Conservation (phyloP, 179 eudicot genomes). For the Sideroxylon spinosum region DNA sequence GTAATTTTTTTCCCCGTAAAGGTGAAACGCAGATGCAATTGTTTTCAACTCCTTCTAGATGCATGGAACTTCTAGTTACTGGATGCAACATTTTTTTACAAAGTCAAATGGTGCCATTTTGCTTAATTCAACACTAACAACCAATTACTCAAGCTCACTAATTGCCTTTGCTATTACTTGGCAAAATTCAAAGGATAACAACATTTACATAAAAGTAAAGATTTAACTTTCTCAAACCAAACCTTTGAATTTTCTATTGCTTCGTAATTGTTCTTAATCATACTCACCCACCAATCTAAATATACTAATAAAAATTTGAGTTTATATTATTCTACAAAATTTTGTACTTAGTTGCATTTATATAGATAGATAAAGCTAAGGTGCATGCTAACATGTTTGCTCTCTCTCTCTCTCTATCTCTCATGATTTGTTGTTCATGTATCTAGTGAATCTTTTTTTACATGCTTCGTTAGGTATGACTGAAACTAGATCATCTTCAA, state of each 20-base stretch:
- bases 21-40: slow-evolving; percentile 94
- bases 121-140: slow-evolving; percentile 45
- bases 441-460: too few species aligned
- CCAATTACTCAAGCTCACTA: slow-evolving; percentile 42
- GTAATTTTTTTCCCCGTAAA: slow-evolving; percentile 15
- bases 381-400: too few species aligned
- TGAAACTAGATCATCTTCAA: too few species aligned
- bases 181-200: slow-evolving; percentile 41
- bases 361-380: too few species aligned
- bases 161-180: slow-evolving; percentile 78
- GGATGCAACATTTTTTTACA: slow-evolving; percentile 81
- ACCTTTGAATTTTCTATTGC: neutral
- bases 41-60: slow-evolving; percentile 61
- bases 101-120: slow-evolving; percentile 83
- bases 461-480: too few species aligned
- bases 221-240: slow-evolving; percentile 26
- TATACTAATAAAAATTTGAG: neutral
- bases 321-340: too few species aligned
- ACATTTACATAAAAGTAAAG: slow-evolving; percentile 65
- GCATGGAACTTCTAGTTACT: slow-evolving; percentile 92
- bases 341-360: too few species aligned
- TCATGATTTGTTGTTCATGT: too few species aligned
- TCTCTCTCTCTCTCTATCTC: too few species aligned
- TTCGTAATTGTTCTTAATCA: neutral
- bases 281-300: too few species aligned